A percentile compares a stretch with the other conserved stretches of the same genome.
These are phyloP conservation scores for Penicillium goetzii DNA, from an alignment of 495 filamentous ascomycete genomes.

Conservation along the genomic window DNA sequence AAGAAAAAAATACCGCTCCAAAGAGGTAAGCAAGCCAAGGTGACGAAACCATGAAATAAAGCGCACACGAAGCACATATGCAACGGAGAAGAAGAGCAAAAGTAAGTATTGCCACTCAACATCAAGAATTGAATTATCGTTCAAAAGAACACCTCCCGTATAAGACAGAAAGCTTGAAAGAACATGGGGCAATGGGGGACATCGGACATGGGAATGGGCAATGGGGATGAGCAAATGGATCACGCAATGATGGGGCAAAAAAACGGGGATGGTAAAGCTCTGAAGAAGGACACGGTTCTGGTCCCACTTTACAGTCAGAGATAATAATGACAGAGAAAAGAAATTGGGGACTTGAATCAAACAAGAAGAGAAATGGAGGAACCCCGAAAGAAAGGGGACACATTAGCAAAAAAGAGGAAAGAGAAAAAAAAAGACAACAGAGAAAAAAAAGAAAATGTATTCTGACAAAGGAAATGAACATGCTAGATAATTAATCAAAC, in stretches of 20 bases:
- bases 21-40: background rate
- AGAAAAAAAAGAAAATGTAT: conserved; percentile 43
- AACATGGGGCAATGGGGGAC: conserved; percentile 5
- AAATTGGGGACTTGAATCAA: conserved; percentile 27
- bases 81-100: conserved; percentile 8
- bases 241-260: conserved; percentile 10
- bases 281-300: conserved; percentile 25
- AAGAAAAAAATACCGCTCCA: conserved; percentile 3
- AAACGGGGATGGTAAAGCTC: conserved; percentile 20
- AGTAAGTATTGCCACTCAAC: conserved; percentile 20
- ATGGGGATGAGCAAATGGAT: background rate
- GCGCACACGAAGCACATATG: background rate
- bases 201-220: conserved; percentile 5
- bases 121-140: conserved; percentile 30
- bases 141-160: conserved; percentile 26
- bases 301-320: conserved; percentile 49
- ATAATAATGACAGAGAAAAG: conserved; percentile 46
- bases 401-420: conserved; percentile 2
- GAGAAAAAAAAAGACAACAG: conserved; percentile 22
- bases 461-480: conserved; percentile 40
- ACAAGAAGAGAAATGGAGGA: conserved; percentile 21
- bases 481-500: conserved; percentile 44
- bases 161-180: conserved; percentile 28
- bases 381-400: conserved; percentile 5
- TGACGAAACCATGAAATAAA: background rate